These are phyloP conservation scores for Cylindrodendrum hubeiense DNA, from an alignment of 2,329 filamentous ascomycete genomes.

Conservation along the genomic window DNA sequence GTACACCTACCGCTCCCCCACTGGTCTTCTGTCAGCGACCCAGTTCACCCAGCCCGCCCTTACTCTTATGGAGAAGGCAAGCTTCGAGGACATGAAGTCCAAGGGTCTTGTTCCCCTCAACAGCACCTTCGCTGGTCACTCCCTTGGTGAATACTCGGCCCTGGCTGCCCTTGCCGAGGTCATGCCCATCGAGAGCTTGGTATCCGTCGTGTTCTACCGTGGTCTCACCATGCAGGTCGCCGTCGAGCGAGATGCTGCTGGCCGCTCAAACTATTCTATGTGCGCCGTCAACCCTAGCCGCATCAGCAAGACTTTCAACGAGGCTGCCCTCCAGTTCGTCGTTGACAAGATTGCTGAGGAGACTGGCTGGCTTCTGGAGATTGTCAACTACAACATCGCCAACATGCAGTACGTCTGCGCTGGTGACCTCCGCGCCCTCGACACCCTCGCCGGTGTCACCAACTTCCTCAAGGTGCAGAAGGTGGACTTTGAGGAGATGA, in stretches of 20 bases:
- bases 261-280: conserved; percentile 99
- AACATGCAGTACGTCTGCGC: conserved; percentile 83
- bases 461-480: conserved; percentile 98
- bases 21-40: conserved; percentile 93
- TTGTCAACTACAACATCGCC: conserved; percentile 94
- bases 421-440: conserved; percentile 77
- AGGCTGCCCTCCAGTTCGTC: conserved; percentile 95
- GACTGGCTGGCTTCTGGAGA: conserved; percentile 95
- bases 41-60: conserved; percentile 98
- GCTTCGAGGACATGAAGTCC: conserved; percentile 98
- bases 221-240: conserved; percentile 99
- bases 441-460: conserved; percentile 81
- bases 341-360: conserved; percentile 95
- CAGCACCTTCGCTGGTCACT: conserved; percentile 98
- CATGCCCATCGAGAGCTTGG: conserved; percentile 99
- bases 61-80: conserved; percentile 99
- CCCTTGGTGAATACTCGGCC: conserved; percentile 97
- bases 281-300: conserved; percentile 98
- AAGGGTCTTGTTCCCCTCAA: conserved; percentile 96
- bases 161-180: conserved; percentile 96
- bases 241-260: conserved; percentile 92
- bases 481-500: conserved; percentile 95
- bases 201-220: conserved; percentile 99
- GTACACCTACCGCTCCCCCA: conserved; percentile 97
- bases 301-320: conserved; percentile 98